Evolutionary conservation across 2,329 filamentous ascomycete species (phyloP), one percentile per base, ranked within the genome.

Genomic region (Colletotrichum tropicale): DNA sequence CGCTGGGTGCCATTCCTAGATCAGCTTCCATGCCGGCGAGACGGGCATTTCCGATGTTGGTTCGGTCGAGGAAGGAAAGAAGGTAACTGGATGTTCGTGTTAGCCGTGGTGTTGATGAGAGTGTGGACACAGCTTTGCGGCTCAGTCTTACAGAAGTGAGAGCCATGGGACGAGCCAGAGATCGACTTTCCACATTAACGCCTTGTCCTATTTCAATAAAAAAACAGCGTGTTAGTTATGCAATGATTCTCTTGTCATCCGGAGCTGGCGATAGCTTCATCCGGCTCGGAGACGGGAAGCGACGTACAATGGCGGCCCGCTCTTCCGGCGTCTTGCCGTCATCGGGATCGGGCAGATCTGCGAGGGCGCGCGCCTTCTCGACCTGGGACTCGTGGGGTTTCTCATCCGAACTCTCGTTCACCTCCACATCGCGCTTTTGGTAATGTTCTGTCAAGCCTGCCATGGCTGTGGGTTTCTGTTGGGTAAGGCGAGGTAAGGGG

Each of bases 261-360:
- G 10, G 34, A 21, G 7, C 24, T 15, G 21, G 61, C 16, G 34
- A 64, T 38, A 7, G 21, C 32, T n/a, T 64, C 61, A 26, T 13
- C 55, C 43, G 43, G n/a, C 12, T 1, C 55, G 26, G 13, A 16
- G 16, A n/a, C 24, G 21, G 28, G 8, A 30, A n/a, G 84, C 90
- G 43, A 52, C 43, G 77, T 85, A 94, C 93, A 80, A 91, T 89
- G 65, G 84, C 88, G 30, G 89, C 89, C 78, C 86, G 89, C 81
- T 95, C 93, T 77, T 91, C 92, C 2, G 89, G 89, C 52, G 88
- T 92, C 78, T 94, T 84, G 9, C 91, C 91, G 64, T 89, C 92
- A 83, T 95, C 94, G 8, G 85, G 85, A 68, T 87, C 84, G 3
- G 82, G 82, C 0, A 83, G 78, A 18, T 71, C 55, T 24, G 82